phyloP scores from a whole-genome alignment of 2,329 filamentous ascomycete species.

The Ophiosphaerella narmari region DNA sequence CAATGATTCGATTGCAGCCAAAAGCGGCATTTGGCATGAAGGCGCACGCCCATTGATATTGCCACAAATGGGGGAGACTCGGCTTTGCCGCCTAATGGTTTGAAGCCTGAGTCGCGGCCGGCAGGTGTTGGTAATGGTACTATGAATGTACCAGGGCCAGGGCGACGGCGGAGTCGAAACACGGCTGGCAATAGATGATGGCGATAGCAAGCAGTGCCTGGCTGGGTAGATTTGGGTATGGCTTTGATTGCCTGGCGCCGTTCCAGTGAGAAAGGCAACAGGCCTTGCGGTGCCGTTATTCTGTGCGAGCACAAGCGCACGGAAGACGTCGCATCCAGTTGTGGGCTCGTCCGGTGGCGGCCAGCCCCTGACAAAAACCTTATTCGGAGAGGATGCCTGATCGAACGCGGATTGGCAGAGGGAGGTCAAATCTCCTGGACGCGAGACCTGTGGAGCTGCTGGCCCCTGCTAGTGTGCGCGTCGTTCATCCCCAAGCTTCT shows the following conservation, averaged over 20 bases:
- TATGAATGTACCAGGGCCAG: conserved; percentile 9
- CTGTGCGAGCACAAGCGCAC: background rate
- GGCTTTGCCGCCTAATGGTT: conserved; percentile 12
- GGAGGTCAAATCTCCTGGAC: conserved; percentile 39
- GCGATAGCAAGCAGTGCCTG: background rate
- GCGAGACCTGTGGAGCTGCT: conserved; percentile 39
- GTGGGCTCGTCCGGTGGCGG: conserved; percentile 10
- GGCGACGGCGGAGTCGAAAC: conserved; percentile 16
- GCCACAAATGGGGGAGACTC: conserved; percentile 24
- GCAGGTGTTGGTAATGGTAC: background rate
- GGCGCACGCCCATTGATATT: conserved; percentile 22
- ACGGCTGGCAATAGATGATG: background rate
- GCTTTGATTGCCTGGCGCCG: conserved; percentile 14
- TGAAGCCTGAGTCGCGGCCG: conserved; percentile 26
- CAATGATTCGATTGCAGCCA: conserved; percentile 32
- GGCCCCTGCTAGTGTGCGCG: conserved; percentile 38
- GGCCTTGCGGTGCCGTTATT: conserved; percentile 14
- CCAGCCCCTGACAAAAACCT: conserved; percentile 36
- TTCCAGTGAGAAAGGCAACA: conserved; percentile 2
- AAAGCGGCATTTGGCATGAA: conserved; percentile 26
- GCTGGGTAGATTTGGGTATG: background rate
- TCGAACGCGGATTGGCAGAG: conserved; percentile 34
- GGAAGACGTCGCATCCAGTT: conserved; percentile 8
- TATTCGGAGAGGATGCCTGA: conserved; percentile 30
- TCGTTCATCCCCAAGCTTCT: conserved; percentile 37